phyloP scores from a whole-genome alignment of 768 basidiomycete genomes.

The Ramaria sp. region DNA sequence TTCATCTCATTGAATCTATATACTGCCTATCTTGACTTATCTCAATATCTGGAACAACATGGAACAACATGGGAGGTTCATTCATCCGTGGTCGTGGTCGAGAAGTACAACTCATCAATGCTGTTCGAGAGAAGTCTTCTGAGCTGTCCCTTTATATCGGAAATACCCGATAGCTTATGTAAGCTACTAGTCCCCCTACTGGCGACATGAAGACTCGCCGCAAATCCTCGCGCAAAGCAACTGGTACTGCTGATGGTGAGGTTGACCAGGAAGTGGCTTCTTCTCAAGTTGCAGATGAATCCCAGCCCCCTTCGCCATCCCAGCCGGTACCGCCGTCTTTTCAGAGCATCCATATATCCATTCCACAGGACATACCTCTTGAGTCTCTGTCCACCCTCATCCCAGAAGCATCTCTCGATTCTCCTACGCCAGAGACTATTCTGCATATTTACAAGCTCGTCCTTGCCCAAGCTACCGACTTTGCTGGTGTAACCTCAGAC shows the following conservation, averaged over 20 bases:
- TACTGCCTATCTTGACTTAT: too few relatives aligned
- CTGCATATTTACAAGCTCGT: conserved; percentile 52
- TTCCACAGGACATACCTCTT: conserved; percentile 56
- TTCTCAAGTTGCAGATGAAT: conserved; percentile 1
- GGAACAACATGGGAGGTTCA: too few relatives aligned
- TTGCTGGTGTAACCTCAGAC: conserved; percentile 47
- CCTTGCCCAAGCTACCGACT: conserved; percentile 41
- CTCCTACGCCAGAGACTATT: conserved; percentile 49
- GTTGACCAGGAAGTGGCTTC: too few relatives aligned
- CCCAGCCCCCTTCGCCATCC: conserved; percentile 6
- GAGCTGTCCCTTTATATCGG: too few relatives aligned
- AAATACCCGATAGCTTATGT: neutral
- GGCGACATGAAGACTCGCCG: neutral
- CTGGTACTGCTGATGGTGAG: neutral
- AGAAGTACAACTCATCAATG: too few relatives aligned
- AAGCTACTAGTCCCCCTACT: neutral
- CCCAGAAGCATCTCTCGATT: conserved; percentile 46
- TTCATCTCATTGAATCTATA: too few relatives aligned
- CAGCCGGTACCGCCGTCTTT: neutral
- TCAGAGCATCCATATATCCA: neutral
- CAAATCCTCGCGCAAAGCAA: neutral
- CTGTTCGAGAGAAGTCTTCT: too few relatives aligned
- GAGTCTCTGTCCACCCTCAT: conserved; percentile 48
- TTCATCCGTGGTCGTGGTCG: too few relatives aligned
- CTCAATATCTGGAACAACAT: too few relatives aligned